Conservation (phyloP, 2,329 filamentous ascomycete genomes). For the Neonectria hederae region DNA sequence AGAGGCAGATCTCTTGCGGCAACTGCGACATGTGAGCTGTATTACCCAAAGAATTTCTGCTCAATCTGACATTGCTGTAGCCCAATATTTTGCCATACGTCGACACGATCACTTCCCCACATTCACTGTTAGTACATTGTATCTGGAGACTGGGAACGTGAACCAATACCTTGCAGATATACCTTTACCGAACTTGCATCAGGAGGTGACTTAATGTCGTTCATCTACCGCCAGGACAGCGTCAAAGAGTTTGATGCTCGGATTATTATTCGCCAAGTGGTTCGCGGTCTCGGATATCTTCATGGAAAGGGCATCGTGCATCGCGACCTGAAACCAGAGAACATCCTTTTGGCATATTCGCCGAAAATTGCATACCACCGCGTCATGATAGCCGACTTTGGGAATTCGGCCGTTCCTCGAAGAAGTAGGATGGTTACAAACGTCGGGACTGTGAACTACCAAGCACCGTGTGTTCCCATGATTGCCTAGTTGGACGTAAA, state of each 20-base stretch:
- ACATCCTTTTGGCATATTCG: conserved; percentile 60
- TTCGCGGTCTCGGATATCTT: conserved; percentile 57
- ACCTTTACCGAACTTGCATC: conserved; percentile 67
- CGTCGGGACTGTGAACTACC: conserved; percentile 58
- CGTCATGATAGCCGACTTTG: conserved; percentile 63
- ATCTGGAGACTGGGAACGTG: not conserved
- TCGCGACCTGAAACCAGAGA: conserved; percentile 65
- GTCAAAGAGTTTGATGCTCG: conserved; percentile 55
- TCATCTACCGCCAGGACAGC: conserved; percentile 49
- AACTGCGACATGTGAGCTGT: conserved; percentile 61
- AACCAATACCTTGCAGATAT: conserved; percentile 50
- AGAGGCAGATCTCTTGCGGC: conserved; percentile 63
- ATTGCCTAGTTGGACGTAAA: not conserved
- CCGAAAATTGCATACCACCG: conserved; percentile 54
- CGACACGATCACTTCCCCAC: conserved; percentile 59
- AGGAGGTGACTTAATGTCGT: conserved; percentile 64
- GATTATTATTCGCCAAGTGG: conserved; percentile 58
- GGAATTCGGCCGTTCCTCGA: conserved; percentile 55
- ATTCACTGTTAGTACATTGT: conserved; percentile 53
- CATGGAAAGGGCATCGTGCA: conserved; percentile 61
- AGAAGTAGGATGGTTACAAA: conserved; percentile 54
- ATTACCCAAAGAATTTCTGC: not conserved
- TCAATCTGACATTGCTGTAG: conserved; percentile 45
- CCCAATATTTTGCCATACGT: conserved; percentile 64
- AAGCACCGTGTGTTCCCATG: conserved; percentile 57